Evolutionary conservation across 768 basidiomycete genomes (phyloP).

Genomic region (Amanita jacksonii): DNA sequence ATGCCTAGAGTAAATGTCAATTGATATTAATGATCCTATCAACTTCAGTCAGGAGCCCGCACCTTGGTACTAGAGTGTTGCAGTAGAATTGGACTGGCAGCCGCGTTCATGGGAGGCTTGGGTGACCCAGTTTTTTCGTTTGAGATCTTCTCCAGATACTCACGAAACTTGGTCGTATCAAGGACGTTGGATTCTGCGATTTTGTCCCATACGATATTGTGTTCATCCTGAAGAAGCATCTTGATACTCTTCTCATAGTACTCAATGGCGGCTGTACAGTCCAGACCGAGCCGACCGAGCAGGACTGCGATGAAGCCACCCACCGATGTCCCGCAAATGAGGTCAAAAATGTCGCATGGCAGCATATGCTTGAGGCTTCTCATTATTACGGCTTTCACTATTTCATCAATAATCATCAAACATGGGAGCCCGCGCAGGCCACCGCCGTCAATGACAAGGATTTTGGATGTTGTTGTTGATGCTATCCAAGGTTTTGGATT

Average conservation of each 20-base stretch:
- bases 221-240: conserved; percentile 12
- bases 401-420: conserved; percentile 17
- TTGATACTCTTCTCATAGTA: conserved; percentile 15
- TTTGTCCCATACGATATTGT: conserved; percentile 13
- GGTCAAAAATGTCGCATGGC: conserved; percentile 22
- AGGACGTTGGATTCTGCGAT: conserved; percentile 10
- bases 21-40: not conserved
- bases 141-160: not conserved
- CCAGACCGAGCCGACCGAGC: conserved; percentile 19
- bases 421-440: conserved; percentile 18
- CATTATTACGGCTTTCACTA: conserved; percentile 14
- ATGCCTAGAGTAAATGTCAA: conserved; percentile 10
- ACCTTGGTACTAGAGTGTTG: conserved; percentile 11
- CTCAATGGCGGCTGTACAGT: conserved; percentile 17
- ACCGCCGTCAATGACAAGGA: conserved; percentile 20
- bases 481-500: too few species aligned
- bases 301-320: conserved; percentile 21
- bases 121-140: not conserved
- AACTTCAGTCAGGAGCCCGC: not conserved
- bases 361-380: conserved; percentile 12
- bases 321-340: conserved; percentile 19
- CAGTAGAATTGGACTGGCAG: conserved; percentile 1
- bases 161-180: not conserved
- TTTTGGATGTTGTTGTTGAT: too few species aligned
- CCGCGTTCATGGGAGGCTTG: conserved; percentile 7